phyloP scores from a whole-genome alignment of 176 grass and related monocot genomes.

The Eleusine indica region DNA sequence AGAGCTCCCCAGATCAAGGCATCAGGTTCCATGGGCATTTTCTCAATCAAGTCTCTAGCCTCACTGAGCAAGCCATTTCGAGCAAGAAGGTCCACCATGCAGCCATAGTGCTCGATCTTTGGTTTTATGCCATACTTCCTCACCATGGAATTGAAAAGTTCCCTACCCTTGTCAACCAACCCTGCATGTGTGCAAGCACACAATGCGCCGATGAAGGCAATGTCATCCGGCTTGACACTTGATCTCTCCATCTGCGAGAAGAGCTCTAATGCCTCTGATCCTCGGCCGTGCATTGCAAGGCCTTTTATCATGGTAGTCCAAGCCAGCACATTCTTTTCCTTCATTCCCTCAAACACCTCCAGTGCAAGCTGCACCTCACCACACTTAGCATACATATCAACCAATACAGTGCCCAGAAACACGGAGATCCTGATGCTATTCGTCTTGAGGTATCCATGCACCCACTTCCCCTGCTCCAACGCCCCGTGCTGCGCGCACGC shows the following conservation, averaged over 20 bases:
- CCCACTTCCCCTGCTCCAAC: conserved; percentile 63
- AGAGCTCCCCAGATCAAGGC: conserved; percentile 62
- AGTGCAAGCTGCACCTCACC: conserved; percentile 51
- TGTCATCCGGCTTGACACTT: conserved; percentile 52
- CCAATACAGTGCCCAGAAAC: conserved; percentile 52
- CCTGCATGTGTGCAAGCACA: conserved; percentile 56
- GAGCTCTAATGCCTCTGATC: conserved; percentile 47
- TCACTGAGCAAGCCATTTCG: conserved; percentile 55
- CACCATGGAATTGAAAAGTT: conserved; percentile 55
- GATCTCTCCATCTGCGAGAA: conserved; percentile 50
- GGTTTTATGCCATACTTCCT: conserved; percentile 52
- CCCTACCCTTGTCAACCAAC: conserved; percentile 49
- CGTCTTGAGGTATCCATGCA: conserved; percentile 46
- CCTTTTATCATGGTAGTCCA: conserved; percentile 72
- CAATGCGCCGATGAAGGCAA: conserved; percentile 50
- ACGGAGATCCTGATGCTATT: conserved; percentile 37
- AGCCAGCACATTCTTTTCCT: conserved; percentile 54
- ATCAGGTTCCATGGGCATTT: conserved; percentile 64
- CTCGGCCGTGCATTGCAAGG: conserved; percentile 52
- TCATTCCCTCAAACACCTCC: conserved; percentile 51
- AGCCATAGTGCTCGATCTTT: conserved; percentile 61
- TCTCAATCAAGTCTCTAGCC: conserved; percentile 51
- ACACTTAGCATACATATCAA: conserved; percentile 61
- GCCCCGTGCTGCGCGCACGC: conserved; percentile 49
- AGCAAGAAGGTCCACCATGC: conserved; percentile 62